A percentile compares a stretch with the other conserved stretches of the same genome.
Evolutionary conservation across 1,284 basidiomycete genomes (phyloP).

Genomic region (Melampsora larici-populina): DNA sequence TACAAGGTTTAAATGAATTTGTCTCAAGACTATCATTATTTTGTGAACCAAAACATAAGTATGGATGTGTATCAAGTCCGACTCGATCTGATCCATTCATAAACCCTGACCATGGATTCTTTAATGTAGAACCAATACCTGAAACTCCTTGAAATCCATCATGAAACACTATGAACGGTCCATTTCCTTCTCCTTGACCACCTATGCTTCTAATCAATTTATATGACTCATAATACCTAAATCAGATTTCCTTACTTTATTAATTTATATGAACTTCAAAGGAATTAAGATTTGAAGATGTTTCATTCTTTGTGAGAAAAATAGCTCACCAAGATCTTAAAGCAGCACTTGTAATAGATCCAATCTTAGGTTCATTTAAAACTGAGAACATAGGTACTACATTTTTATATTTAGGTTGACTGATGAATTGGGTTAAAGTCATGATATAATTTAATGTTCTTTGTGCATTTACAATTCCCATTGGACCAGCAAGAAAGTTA

Average conservation of each 20-base stretch:
- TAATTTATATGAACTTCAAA: not conserved
- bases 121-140: slow-evolving; percentile 10
- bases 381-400: slow-evolving; percentile 51
- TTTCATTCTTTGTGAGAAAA: not conserved
- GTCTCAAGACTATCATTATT: slow-evolving; percentile 10
- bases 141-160: slow-evolving; percentile 68
- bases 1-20: slow-evolving; percentile 33
- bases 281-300: not conserved
- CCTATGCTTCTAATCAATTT: slow-evolving; percentile 71
- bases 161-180: slow-evolving; percentile 70
- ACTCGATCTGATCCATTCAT: slow-evolving; percentile 41
- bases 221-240: slow-evolving; percentile 72
- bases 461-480: slow-evolving; percentile 60
- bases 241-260: not conserved
- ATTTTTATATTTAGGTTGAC: slow-evolving; percentile 50
- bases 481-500: slow-evolving; percentile 64
- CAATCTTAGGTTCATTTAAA: slow-evolving; percentile 50
- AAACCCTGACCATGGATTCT: slow-evolving; percentile 35
- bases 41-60: slow-evolving; percentile 30
- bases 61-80: slow-evolving; percentile 37
- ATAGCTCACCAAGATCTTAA: slow-evolving; percentile 32
- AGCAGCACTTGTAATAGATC: slow-evolving; percentile 9
- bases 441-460: slow-evolving; percentile 52
- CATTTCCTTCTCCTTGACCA: slow-evolving; percentile 75
- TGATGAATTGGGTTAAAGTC: slow-evolving; percentile 52